A percentile compares a stretch with the other conserved stretches of the same genome.
phyloP scores from a whole-genome alignment of 768 basidiomycete genomes.

The Russula brevipes region DNA sequence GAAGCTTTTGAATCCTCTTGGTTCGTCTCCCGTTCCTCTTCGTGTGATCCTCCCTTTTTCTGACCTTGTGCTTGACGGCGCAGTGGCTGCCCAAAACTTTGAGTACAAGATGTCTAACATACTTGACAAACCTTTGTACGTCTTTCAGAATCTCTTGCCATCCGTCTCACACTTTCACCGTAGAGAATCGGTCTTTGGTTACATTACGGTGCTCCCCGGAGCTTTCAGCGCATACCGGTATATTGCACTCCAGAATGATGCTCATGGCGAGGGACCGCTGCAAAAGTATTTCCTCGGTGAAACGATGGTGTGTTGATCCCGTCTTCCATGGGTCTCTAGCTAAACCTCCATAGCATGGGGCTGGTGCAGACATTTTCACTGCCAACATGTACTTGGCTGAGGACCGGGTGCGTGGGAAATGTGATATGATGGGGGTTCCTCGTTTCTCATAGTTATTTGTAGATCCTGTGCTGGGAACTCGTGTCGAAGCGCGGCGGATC shows the following conservation, averaged over 20 bases:
- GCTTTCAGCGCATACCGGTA: constrained; percentile 91
- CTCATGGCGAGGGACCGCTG: constrained; percentile 75
- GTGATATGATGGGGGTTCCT: not conserved
- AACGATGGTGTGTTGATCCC: constrained; percentile 56
- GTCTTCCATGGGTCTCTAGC: constrained; percentile 2
- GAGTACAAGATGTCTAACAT: constrained; percentile 96
- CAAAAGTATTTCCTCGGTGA: constrained; percentile 98
- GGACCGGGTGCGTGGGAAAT: constrained; percentile 52
- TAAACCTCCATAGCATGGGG: constrained; percentile 52
- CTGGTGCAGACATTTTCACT: constrained; percentile 86
- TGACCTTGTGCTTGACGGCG: not conserved
- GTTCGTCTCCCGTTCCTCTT: constrained; percentile 21
- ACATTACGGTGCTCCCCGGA: constrained; percentile 90
- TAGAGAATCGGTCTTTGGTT: constrained; percentile 82
- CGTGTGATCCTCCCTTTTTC: not conserved
- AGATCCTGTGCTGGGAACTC: constrained; percentile 94
- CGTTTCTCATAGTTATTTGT: constrained; percentile 14
- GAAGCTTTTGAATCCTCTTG: constrained; percentile 75
- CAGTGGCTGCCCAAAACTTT: constrained; percentile 87
- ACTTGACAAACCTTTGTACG: constrained; percentile 76
- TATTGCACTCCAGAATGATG: constrained; percentile 86
- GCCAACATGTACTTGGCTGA: constrained; percentile 97
- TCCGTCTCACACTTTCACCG: not conserved
- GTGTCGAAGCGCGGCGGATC: constrained; percentile 88
- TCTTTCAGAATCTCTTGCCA: not conserved